A percentile compares a stretch with the other conserved stretches of the same genome.
phyloP scores from a whole-genome alignment of 805 yeast genomes.

The Ogataea glucozyma region DNA sequence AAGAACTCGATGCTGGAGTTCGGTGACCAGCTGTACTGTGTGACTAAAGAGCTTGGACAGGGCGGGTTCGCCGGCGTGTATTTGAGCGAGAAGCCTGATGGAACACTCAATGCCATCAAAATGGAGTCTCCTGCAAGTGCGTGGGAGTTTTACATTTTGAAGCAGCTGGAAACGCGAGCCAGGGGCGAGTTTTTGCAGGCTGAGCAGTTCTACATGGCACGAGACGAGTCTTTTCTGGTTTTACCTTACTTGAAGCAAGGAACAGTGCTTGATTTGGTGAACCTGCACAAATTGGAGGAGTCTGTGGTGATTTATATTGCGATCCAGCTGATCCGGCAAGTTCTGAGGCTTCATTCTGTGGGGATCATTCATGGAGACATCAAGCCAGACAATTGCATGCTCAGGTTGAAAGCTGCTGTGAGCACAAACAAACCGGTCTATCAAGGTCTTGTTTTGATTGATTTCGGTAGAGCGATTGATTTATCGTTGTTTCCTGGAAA shows the following conservation, averaged over 20 bases:
- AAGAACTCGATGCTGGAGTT: slow-evolving; percentile 45
- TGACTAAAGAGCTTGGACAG: slow-evolving; percentile 62
- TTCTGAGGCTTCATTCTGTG: slow-evolving; percentile 61
- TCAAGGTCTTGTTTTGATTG: slow-evolving; percentile 49
- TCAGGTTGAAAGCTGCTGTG: slow-evolving; percentile 44
- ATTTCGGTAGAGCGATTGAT: slow-evolving; percentile 82
- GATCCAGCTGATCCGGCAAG: slow-evolving; percentile 58
- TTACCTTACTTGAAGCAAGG: slow-evolving; percentile 70
- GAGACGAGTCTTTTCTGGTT: slow-evolving; percentile 69
- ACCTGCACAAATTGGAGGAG: slow-evolving; percentile 56
- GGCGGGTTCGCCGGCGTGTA: slow-evolving; percentile 84
- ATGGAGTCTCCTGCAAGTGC: slow-evolving; percentile 65
- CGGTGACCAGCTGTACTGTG: slow-evolving; percentile 44
- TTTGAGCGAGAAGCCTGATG: slow-evolving; percentile 61
- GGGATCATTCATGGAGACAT: slow-evolving; percentile 83
- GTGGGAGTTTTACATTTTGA: slow-evolving; percentile 82
- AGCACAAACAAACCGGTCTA: slow-evolving; percentile 18
- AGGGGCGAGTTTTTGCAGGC: slow-evolving; percentile 40
- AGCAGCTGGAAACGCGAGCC: slow-evolving; percentile 50
- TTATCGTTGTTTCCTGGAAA: slow-evolving; percentile 52
- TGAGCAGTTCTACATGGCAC: slow-evolving; percentile 52
- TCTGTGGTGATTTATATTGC: slow-evolving; percentile 60
- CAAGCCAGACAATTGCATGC: slow-evolving; percentile 85
- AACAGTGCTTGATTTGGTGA: slow-evolving; percentile 68
- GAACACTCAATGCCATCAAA: slow-evolving; percentile 64